Percentiles rank a stretch among this genome's conserved stretches.
phyloP scores from a whole-genome alignment of 352 stramenopile species.

The Globisporangium cylindrosporum region DNA sequence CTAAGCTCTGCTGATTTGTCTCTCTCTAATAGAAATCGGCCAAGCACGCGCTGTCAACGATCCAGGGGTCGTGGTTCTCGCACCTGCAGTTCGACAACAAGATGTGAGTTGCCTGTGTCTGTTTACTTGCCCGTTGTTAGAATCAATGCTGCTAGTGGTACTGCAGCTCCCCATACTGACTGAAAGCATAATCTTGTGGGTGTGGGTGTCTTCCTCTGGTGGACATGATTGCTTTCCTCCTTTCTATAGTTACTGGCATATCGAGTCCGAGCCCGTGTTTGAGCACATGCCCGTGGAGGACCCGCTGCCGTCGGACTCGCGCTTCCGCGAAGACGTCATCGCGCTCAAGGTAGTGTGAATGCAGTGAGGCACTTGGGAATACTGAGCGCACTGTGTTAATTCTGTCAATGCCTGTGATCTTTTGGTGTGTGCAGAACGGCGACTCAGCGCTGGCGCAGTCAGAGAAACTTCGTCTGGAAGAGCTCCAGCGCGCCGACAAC shows the following conservation, averaged over 20 bases:
- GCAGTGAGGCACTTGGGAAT: too few species aligned
- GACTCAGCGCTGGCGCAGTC: slow-evolving; percentile 55
- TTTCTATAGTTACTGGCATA: slow-evolving; percentile 55
- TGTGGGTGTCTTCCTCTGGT: background rate
- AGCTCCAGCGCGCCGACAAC: slow-evolving; percentile 58
- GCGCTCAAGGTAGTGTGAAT: slow-evolving; percentile 37
- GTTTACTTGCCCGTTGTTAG: background rate
- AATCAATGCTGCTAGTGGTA: background rate
- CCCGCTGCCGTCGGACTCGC: slow-evolving; percentile 54
- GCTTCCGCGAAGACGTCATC: slow-evolving; percentile 63
- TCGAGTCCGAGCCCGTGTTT: slow-evolving; percentile 65
- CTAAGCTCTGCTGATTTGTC: background rate
- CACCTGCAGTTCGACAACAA: slow-evolving; percentile 71
- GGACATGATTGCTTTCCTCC: background rate
- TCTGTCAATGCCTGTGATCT: background rate
- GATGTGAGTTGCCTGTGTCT: slow-evolving; percentile 26
- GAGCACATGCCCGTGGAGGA: slow-evolving; percentile 40
- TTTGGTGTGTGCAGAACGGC: slow-evolving; percentile 27
- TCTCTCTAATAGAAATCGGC: slow-evolving; percentile 28
- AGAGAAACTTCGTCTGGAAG: slow-evolving; percentile 70
- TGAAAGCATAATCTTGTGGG: background rate
- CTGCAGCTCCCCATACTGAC: background rate
- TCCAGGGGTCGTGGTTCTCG: slow-evolving; percentile 67
- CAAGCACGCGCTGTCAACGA: slow-evolving; percentile 41
- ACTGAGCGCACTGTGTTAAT: background rate